Conservation (phyloP, 2,329 filamentous ascomycete species). For the Polytolypa hystricis region DNA sequence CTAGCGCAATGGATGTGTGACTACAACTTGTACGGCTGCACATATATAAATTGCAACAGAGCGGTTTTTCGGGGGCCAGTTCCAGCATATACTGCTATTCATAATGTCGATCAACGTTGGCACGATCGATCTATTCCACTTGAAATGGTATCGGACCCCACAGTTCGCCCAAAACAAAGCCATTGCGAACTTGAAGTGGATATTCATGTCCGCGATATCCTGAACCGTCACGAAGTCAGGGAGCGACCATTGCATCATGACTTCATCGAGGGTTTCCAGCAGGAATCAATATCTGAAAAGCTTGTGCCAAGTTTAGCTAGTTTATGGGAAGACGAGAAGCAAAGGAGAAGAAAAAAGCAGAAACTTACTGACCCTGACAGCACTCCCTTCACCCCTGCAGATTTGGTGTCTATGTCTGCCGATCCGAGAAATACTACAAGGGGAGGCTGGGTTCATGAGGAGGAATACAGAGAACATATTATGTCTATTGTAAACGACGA, state of each 20-base stretch:
- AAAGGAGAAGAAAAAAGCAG: slow-evolving; percentile 63
- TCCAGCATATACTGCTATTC: slow-evolving; percentile 56
- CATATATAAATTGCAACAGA: slow-evolving; percentile 64
- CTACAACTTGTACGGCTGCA: slow-evolving; percentile 93
- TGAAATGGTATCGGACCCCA: slow-evolving; percentile 50
- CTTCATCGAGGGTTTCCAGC: slow-evolving; percentile 62
- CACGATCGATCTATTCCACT: slow-evolving; percentile 60
- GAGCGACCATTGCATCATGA: slow-evolving; percentile 75
- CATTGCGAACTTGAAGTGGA: slow-evolving; percentile 87
- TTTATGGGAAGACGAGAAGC: slow-evolving; percentile 82
- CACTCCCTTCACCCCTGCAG: slow-evolving; percentile 71
- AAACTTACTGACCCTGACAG: slow-evolving; percentile 51
- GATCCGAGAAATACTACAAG: slow-evolving; percentile 59
- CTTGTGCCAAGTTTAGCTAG: slow-evolving; percentile 89
- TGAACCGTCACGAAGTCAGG: slow-evolving; percentile 66
- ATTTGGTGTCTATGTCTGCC: slow-evolving; percentile 78
- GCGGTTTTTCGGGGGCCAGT: slow-evolving; percentile 65
- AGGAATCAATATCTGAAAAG: slow-evolving; percentile 58
- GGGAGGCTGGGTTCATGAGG: slow-evolving; percentile 89
- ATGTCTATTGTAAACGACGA: slow-evolving; percentile 55
- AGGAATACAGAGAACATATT: slow-evolving; percentile 62
- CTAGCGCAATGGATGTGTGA: slow-evolving; percentile 96
- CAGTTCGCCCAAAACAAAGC: slow-evolving; percentile 61
- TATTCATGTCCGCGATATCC: slow-evolving; percentile 74
- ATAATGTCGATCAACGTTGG: slow-evolving; percentile 58